Evolutionary conservation across 371 early-diverging fungal genomes (phyloP).

Genomic region (Circinella minor): DNA sequence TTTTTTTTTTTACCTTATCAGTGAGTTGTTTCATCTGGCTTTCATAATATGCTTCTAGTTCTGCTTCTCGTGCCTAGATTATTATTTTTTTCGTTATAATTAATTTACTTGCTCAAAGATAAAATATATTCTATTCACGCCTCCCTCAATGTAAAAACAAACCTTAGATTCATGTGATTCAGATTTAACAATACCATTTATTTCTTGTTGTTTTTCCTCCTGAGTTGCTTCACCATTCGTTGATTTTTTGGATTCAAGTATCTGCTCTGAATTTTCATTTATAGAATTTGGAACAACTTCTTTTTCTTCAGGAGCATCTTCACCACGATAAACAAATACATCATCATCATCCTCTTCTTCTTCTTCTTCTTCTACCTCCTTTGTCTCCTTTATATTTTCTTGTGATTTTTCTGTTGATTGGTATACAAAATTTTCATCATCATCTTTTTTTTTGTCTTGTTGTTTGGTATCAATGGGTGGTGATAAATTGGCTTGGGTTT

Average conservation of each 20-base stretch:
- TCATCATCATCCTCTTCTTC: constrained; percentile 46
- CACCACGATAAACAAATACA: constrained; percentile 45
- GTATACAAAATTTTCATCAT: constrained; percentile 48
- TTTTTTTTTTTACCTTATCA: constrained; percentile 30
- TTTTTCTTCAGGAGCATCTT: constrained; percentile 30
- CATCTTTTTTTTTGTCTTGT: constrained; percentile 17
- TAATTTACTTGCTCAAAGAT: no score
- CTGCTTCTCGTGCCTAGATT: constrained; percentile 23
- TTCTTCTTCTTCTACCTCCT: constrained; percentile 13
- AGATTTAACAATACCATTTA: not conserved
- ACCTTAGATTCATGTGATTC: not conserved
- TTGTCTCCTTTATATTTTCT: not conserved
- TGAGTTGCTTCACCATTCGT: constrained; percentile 7
- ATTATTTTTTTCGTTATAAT: no score
- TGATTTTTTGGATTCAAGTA: not conserved
- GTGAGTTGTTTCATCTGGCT: constrained; percentile 29
- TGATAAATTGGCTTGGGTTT: constrained; percentile 24
- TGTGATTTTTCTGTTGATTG: not conserved
- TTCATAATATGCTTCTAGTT: constrained; percentile 38
- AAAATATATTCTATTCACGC: no score
- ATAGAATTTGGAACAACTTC: constrained; percentile 2
- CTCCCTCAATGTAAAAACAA: no score
- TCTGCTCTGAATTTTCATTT: not conserved
- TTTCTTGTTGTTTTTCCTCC: constrained; percentile 1
- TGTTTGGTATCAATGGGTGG: constrained; percentile 15